Evolutionary conservation across 1,139 yeast species (phyloP), one percentile per base, ranked within the genome.

Genomic region (Yamadazyma songkhlaensis): DNA sequence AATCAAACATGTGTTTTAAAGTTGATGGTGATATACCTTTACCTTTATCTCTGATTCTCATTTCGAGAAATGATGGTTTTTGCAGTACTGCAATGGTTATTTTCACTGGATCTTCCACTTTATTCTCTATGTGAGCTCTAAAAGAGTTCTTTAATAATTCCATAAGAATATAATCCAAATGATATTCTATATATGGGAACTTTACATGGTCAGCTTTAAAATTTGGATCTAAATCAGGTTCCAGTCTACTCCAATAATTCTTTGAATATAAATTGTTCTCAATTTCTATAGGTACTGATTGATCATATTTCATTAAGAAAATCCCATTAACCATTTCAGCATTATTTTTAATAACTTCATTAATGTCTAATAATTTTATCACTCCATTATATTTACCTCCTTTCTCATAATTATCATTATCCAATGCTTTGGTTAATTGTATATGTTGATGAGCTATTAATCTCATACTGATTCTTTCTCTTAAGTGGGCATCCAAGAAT

Each of bases 121-220:
- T 59, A 43, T 79, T 81, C 53, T 87, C 96, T 34, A 89, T 81
- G 35, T 86, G 89, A 0, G 97, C 94, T 38, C 97, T 64, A 46
- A 84, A 81, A 2, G 96, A 77, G 57, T 90, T 90, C 57, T 90
- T 90, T 50, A 90, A 69, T n/a, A 90, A 59, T 59, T 90, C 98
- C 15, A 86, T 86, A 37, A 89, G 68, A 34, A 90, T 79, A 54
- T 92, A 90, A 57, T 90, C 96, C 36, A 92, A 60, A 54, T 90
- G 96, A 37, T 82, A 83, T 25, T 92, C 90, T 34, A 90, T 83
- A 57, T 88, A 90, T 0, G 96, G 92, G 56, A 89, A 76, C 4
- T 53, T 43, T 10, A 60, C 51, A 10, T 48, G 54, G 31, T 55
- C 54, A 10, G 54, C 47, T 20, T 45, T 43, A n/a, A 40, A 33